Conservation (phyloP, 768 basidiomycete species). For the Strobilomyces dryophilus region DNA sequence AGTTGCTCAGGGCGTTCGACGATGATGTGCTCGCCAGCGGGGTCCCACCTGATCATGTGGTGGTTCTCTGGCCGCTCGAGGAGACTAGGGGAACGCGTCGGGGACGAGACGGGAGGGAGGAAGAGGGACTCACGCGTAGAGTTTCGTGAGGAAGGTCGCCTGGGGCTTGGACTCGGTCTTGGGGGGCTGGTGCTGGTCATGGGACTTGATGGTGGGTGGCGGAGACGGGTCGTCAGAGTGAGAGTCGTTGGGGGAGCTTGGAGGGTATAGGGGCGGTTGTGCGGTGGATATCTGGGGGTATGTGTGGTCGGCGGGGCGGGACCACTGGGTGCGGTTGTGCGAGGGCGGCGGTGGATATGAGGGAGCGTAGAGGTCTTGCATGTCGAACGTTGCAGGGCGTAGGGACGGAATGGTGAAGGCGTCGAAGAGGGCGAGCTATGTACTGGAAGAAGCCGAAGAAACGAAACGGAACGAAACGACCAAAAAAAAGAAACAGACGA, state of each 20-base stretch:
- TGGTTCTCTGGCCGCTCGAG: conserved; percentile 91
- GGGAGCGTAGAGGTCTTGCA: conserved; percentile 47
- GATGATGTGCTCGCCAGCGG: conserved; percentile 90
- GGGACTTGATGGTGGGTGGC: conserved; percentile 27
- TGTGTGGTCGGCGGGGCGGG: conserved; percentile 30
- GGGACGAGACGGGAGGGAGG: conserved; percentile 11
- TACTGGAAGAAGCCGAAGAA: conserved; percentile 30
- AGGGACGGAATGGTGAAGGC: conserved; percentile 36
- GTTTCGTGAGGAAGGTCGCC: conserved; percentile 95
- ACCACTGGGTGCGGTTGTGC: conserved; percentile 40
- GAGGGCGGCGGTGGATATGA: conserved; percentile 30
- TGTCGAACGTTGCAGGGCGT: conserved; percentile 39
- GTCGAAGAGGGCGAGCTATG: conserved; percentile 30
- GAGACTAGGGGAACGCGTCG: conserved; percentile 46
- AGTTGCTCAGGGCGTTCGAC: conserved; percentile 93
- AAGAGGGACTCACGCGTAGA: conserved; percentile 75
- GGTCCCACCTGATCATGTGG: conserved; percentile 97
- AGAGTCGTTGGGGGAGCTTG: conserved; percentile 37
- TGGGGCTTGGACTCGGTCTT: conserved; percentile 80
- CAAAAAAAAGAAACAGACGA: conserved; percentile 26
- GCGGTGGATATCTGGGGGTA: conserved; percentile 33
- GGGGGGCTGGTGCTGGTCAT: conserved; percentile 47
- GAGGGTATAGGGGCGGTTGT: conserved; percentile 31
- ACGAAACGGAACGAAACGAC: conserved; percentile 22
- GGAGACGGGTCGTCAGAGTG: conserved; percentile 48